These are phyloP conservation scores for Phytophthora cryptogea DNA, from an alignment of 352 stramenopile species.

Conservation along the genomic window DNA sequence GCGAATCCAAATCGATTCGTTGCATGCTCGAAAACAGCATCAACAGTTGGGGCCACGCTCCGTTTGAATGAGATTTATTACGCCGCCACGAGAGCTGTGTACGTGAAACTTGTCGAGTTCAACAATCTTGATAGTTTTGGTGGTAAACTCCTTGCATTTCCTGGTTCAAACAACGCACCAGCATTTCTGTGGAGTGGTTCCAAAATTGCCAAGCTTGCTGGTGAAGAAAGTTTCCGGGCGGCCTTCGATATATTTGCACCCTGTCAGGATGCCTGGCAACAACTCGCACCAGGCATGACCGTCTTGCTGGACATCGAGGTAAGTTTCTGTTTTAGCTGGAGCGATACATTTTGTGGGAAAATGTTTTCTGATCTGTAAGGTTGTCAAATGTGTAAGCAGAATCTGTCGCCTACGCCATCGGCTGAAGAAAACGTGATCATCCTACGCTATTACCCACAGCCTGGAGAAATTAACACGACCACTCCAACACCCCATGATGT, in stretches of 20 bases:
- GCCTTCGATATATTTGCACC: conserved; percentile 9
- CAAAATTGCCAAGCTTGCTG: conserved; percentile 13
- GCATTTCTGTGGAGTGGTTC: conserved; percentile 12
- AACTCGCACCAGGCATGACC: conserved; percentile 12
- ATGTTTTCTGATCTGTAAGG: background rate
- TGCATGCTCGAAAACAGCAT: conserved; percentile 4
- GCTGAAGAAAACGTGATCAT: conserved; percentile 10
- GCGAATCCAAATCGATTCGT: conserved; percentile 4
- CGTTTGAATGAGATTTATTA: conserved; percentile 16
- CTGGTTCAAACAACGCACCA: background rate
- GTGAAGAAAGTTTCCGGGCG: conserved; percentile 9
- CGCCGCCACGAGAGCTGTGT: conserved; percentile 15
- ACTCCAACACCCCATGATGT: conserved; percentile 2
- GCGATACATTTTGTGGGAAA: background rate
- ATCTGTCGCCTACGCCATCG: conserved; percentile 16
- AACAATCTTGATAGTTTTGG: background rate
- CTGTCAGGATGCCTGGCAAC: conserved; percentile 8
- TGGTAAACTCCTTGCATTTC: conserved; percentile 12
- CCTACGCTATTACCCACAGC: conserved; percentile 5
- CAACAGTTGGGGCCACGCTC: conserved; percentile 11
- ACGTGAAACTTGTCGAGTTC: conserved; percentile 12
- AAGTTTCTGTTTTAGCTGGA: background rate
- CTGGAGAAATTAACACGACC: conserved; percentile 3
- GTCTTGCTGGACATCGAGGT: conserved; percentile 20
- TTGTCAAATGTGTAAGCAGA: background rate